phyloP scores from a whole-genome alignment of 768 basidiomycete genomes.

The Psilocybe subaeruginosa region DNA sequence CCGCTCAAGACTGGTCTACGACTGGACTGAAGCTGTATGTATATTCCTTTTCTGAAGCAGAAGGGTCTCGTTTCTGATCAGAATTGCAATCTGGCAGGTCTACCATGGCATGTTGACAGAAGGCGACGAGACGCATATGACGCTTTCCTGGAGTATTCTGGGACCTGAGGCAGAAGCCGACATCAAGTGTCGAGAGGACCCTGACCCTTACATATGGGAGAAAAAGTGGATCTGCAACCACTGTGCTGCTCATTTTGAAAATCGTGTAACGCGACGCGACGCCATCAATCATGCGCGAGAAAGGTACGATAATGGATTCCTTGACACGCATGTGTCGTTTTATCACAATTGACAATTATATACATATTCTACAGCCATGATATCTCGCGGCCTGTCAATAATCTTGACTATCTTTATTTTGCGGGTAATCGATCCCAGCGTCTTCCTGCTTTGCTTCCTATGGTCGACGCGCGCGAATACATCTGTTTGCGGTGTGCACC shows the following conservation, averaged over 20 bases:
- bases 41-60: not conserved
- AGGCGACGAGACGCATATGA: not conserved
- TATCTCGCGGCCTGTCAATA: not conserved
- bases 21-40: constrained; percentile 3
- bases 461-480: not conserved
- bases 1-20: not conserved
- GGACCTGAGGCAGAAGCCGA: constrained; percentile 18
- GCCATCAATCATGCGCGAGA: constrained; percentile 12
- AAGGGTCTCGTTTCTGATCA: not conserved
- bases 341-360: not conserved
- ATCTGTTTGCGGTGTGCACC: constrained; percentile 7
- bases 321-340: not conserved
- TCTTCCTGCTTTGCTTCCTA: not conserved
- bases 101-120: not conserved
- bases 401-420: constrained; percentile 7
- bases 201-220: constrained; percentile 10
- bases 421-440: not conserved
- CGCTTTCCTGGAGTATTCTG: constrained; percentile 18
- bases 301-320: not conserved
- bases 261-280: constrained; percentile 1
- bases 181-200: constrained; percentile 1
- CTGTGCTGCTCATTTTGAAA: constrained; percentile 18
- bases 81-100: not conserved
- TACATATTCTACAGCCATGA: not conserved
- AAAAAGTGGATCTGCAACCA: constrained; percentile 18